Evolutionary conservation across 805 yeast species (phyloP).

Genomic region (Spathaspora passalidarum): DNA sequence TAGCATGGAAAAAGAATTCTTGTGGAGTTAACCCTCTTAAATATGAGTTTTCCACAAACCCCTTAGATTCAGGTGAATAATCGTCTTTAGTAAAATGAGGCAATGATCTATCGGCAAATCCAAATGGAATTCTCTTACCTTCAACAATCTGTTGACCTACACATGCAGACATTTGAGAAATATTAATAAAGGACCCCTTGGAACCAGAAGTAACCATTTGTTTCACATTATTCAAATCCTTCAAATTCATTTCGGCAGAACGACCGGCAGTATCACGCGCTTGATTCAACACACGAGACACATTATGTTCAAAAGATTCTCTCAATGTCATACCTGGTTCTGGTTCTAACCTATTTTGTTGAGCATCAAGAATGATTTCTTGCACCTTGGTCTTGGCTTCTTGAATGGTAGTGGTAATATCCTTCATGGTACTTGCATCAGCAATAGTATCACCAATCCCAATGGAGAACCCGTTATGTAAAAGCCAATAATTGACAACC

Average conservation of each 20-base stretch:
- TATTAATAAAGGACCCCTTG: slow-evolving; percentile 97
- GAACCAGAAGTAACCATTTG: slow-evolving; percentile 99
- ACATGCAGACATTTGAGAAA: slow-evolving; percentile 99
- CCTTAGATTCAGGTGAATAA: slow-evolving; percentile 97
- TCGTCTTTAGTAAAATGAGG: slow-evolving; percentile 99
- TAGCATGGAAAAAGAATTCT: slow-evolving; percentile 98
- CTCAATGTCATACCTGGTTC: slow-evolving; percentile 99
- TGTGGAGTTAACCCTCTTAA: slow-evolving; percentile 97
- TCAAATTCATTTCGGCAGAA: slow-evolving; percentile 94
- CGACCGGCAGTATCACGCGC: slow-evolving; percentile 99
- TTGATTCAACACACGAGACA: slow-evolving; percentile 89
- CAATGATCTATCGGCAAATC: slow-evolving; percentile 91
- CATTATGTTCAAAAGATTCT: slow-evolving; percentile 97
- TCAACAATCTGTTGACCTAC: slow-evolving; percentile 99
- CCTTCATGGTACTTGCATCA: slow-evolving; percentile 92
- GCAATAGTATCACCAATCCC: slow-evolving; percentile 99
- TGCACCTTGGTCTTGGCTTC: slow-evolving; percentile 94
- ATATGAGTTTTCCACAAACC: slow-evolving; percentile 96
- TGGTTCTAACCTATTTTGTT: slow-evolving; percentile 80
- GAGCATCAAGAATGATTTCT: slow-evolving; percentile 89
- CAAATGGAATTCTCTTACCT: slow-evolving; percentile 98
- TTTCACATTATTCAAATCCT: slow-evolving; percentile 91
- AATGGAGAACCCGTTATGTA: slow-evolving; percentile 95
- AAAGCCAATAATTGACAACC: slow-evolving; percentile 93
- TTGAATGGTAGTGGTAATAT: slow-evolving; percentile 87